Percentiles rank a stretch among this genome's conserved stretches.
Evolutionary conservation across 106 monocot genomes (phyloP).

Genomic region (Phalaenopsis equestris): DNA sequence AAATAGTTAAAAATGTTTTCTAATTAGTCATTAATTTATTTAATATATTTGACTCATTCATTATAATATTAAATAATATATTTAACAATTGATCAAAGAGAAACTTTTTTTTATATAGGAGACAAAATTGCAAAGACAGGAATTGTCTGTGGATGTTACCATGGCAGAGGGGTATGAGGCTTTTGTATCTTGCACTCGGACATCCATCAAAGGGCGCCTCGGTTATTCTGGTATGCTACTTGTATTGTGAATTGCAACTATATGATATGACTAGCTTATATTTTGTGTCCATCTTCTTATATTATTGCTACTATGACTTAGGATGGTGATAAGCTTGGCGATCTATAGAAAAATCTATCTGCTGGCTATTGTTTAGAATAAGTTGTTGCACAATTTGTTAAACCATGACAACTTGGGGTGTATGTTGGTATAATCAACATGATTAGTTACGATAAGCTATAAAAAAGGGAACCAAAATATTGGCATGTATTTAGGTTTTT

Average conservation of each 20-base stretch:
- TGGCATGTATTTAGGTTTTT: no score
- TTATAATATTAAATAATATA: not conserved
- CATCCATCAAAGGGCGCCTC: constrained; percentile 40
- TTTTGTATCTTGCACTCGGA: constrained; percentile 76
- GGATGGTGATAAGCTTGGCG: not conserved
- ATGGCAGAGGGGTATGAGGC: constrained; percentile 90
- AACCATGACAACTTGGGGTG: not conserved
- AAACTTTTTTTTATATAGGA: constrained; percentile 32
- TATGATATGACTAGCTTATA: not conserved
- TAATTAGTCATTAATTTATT: not conserved
- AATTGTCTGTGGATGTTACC: constrained; percentile 69
- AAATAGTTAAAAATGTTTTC: not conserved
- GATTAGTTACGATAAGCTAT: not conserved
- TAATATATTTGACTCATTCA: not conserved
- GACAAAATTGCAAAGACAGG: constrained; percentile 75
- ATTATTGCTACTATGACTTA: not conserved
- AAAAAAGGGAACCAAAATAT: not conserved
- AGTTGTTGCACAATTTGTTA: not conserved
- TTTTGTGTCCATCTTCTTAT: not conserved
- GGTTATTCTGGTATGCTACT: constrained; percentile 66
- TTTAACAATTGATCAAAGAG: not conserved
- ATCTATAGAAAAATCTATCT: not conserved
- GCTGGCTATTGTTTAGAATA: no score
- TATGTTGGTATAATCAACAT: not conserved
- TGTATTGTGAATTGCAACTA: not conserved